A percentile compares a stretch with the other conserved stretches of the same genome.
phyloP scores from a whole-genome alignment of 1,284 basidiomycete genomes.

The Cutaneotrichosporon sp. region DNA sequence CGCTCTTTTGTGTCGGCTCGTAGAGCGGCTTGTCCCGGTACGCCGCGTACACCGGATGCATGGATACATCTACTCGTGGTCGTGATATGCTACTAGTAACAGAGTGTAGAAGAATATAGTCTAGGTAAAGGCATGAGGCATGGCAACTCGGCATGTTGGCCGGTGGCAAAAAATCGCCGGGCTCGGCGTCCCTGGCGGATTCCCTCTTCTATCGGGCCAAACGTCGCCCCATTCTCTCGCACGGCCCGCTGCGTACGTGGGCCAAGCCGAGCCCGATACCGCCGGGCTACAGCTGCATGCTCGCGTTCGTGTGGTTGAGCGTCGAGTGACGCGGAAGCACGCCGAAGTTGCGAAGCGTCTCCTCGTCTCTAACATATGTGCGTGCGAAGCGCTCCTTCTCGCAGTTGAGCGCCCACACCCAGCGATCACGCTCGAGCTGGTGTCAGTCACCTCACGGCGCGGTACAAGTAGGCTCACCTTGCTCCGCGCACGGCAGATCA shows the following conservation, averaged over 20 bases:
- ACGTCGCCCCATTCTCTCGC: not conserved
- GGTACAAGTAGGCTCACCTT: conserved; percentile 37
- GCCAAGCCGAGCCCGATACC: not conserved
- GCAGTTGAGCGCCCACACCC: conserved; percentile 52
- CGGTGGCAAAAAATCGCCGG: not conserved
- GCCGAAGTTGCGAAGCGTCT: conserved; percentile 36
- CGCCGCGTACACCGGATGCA: too few relatives aligned
- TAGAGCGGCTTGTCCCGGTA: too few relatives aligned
- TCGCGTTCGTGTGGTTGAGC: conserved; percentile 1
- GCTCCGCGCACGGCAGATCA: conserved; percentile 49
- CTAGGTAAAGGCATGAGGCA: not conserved
- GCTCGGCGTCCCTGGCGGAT: not conserved
- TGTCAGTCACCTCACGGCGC: not conserved
- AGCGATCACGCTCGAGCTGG: conserved; percentile 53
- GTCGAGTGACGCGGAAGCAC: conserved; percentile 29
- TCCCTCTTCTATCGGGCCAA: not conserved
- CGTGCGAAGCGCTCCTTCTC: conserved; percentile 51
- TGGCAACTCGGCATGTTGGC: not conserved
- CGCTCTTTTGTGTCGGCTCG: too few relatives aligned
- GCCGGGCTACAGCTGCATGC: not conserved
- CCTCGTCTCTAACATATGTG: conserved; percentile 34
- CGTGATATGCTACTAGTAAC: not conserved
- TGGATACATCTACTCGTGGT: not conserved
- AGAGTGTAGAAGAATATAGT: not conserved
- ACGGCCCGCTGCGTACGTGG: too few relatives aligned